A percentile compares a stretch with the other conserved stretches of the same genome.
Conservation (phyloP, 352 stramenopile genomes). For the Globisporangium spiculum region DNA sequence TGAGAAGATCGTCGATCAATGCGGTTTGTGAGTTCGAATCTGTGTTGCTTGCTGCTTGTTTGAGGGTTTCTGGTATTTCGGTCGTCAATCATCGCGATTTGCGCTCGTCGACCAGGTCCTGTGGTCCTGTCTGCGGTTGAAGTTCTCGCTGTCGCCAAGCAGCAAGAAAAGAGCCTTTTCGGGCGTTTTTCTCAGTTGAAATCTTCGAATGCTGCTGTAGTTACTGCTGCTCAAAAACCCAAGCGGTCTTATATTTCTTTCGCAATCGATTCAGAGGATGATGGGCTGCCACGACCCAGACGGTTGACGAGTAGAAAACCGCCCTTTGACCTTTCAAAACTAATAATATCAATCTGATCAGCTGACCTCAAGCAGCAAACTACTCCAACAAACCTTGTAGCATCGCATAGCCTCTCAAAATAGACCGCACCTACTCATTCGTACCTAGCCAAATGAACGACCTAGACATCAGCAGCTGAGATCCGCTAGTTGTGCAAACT, state of each 20-base stretch:
- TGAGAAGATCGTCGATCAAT: background rate
- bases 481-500: background rate
- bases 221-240: background rate
- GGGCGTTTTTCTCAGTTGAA: background rate
- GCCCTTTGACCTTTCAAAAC: background rate
- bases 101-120: background rate
- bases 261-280: conserved; percentile 4
- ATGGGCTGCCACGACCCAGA: background rate
- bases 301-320: background rate
- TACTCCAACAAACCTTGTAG: background rate
- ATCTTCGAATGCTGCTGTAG: background rate
- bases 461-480: background rate
- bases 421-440: background rate
- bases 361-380: background rate
- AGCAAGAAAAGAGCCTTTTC: conserved; percentile 6
- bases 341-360: background rate
- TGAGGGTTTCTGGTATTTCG: background rate
- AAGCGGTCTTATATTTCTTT: conserved; percentile 2
- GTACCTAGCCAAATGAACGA: no score
- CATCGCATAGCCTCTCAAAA: background rate
- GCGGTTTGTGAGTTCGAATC: background rate
- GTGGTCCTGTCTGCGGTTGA: background rate
- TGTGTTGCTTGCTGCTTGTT: background rate
- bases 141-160: background rate
- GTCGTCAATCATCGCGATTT: conserved; percentile 1